Base-by-base conservation (phyloP, 2,329 filamentous ascomycete species). In the Apiospora phragmitis region DNA sequence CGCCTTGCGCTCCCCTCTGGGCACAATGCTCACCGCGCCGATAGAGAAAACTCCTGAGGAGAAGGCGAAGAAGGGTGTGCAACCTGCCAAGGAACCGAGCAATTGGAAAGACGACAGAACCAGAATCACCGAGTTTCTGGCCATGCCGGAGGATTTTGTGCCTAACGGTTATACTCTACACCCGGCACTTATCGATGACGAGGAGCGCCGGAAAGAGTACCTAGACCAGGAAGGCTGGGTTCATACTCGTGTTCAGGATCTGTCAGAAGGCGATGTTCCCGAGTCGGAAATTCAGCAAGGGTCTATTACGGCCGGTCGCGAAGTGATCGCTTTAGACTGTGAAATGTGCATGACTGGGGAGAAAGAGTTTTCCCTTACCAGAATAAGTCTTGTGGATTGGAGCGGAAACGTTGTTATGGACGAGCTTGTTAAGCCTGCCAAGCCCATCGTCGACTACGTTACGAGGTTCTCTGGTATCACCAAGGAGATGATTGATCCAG, bases 311-410 rank as follows among this genome's bases (percentile, higher is more conserved):
- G 93, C 90, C 41, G 96, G 95, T 45, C 90, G 94, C 73, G 88
- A 92, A 47, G 84, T 98, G 14, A 84, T 97, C 67, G 92, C 94
- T 1, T 85, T 99, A 69, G 96, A 99, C 80, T 99, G 96, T 82
- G 96, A 99, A 82, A 99, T 99, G 96, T 97, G 95, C 80, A 91
- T 94, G 83, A 97, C 94, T 2, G 93, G 91, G 71, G 90, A 92
- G 72, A 90, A 90, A 66, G 89, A 93, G 74, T 94, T 92, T 73
- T 94, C 95, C 45, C 89, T 99, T 59, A 97, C 96, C 1, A 91
- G 96, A 70, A 92, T 98, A 79, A 98, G 94, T 79, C 81, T 98
- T 49, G 85, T 99, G 9, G 85, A 90, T 72, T 99, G 96, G 95
- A 90, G 94, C 75, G 95, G 95, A 67, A 89, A 90, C 43, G 88